A percentile compares a stretch with the other conserved stretches of the same genome.
Evolutionary conservation across 2,329 filamentous ascomycete genomes (phyloP).

Genomic region (Fusarium tupiense): DNA sequence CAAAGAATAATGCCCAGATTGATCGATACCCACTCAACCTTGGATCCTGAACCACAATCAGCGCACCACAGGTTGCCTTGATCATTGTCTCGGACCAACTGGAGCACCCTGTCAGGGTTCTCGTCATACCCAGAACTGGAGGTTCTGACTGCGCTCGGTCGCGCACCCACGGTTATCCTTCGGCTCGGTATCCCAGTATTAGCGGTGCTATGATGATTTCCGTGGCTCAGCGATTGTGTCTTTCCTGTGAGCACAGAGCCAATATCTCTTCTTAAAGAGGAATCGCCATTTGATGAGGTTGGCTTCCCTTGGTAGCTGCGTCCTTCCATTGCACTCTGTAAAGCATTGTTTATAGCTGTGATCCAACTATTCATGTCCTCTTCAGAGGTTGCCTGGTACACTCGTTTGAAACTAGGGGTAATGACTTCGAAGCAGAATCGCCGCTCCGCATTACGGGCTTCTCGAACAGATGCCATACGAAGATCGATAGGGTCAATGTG

Average conservation of each 20-base stretch:
- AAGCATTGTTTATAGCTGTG: slow-evolving; percentile 91
- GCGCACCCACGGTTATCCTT: slow-evolving; percentile 90
- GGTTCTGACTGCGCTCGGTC: slow-evolving; percentile 76
- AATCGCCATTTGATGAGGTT: slow-evolving; percentile 55
- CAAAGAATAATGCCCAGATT: slow-evolving; percentile 96
- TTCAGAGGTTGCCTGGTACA: slow-evolving; percentile 97
- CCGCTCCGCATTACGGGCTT: slow-evolving; percentile 92
- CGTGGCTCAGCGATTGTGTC: slow-evolving; percentile 74
- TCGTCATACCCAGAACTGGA: slow-evolving; percentile 81
- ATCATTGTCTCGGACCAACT: slow-evolving; percentile 87
- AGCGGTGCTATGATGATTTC: slow-evolving; percentile 60
- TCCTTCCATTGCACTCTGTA: slow-evolving; percentile 94
- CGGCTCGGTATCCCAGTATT: slow-evolving; percentile 72
- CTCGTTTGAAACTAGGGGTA: slow-evolving; percentile 92
- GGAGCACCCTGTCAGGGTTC: slow-evolving; percentile 84
- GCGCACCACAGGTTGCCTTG: slow-evolving; percentile 94
- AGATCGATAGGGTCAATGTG: slow-evolving; percentile 99
- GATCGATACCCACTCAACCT: slow-evolving; percentile 99
- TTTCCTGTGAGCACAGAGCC: slow-evolving; percentile 94
- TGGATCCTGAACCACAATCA: slow-evolving; percentile 89
- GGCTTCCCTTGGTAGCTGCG: slow-evolving; percentile 68
- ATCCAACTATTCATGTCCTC: slow-evolving; percentile 99
- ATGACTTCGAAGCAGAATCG: slow-evolving; percentile 99
- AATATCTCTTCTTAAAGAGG: slow-evolving; percentile 82
- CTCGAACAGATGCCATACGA: slow-evolving; percentile 94